Evolutionary conservation across 2,329 filamentous ascomycete species (phyloP).

Genomic region (Fusarium buharicum): DNA sequence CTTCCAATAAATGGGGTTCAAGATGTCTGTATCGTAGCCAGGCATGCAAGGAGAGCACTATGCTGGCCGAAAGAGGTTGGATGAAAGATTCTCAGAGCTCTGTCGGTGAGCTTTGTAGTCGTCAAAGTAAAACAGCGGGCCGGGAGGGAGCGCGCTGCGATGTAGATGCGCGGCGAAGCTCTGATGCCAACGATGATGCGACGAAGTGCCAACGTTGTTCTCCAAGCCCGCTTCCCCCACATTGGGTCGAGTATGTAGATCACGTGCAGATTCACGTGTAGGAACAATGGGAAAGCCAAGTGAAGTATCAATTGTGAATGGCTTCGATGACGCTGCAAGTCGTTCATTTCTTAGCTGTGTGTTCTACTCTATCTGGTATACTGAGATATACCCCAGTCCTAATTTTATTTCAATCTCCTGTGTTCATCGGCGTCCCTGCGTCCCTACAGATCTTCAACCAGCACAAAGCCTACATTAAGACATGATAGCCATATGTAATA

Average conservation of each 20-base stretch:
- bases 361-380: neutral
- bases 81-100: conserved; percentile 22
- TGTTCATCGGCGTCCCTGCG: too few species aligned
- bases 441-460: too few species aligned
- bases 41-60: conserved; percentile 36
- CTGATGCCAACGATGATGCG: conserved; percentile 45
- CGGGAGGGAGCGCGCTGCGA: conserved; percentile 27
- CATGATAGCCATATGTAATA: too few species aligned
- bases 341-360: neutral
- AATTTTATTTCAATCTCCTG: too few species aligned
- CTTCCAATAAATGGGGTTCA: conserved; percentile 44
- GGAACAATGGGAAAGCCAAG: too few species aligned
- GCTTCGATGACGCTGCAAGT: neutral
- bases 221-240: conserved; percentile 41
- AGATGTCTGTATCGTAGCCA: conserved; percentile 41
- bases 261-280: conserved; percentile 35
- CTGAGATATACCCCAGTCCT: too few species aligned
- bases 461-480: too few species aligned
- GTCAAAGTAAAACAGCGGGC: conserved; percentile 27
- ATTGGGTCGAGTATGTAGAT: conserved; percentile 21
- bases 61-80: conserved; percentile 22
- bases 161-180: conserved; percentile 43
- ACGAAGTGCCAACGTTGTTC: conserved; percentile 45
- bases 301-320: neutral
- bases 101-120: conserved; percentile 8